Evolutionary conservation across 441 rosid species (phyloP), one percentile per base, ranked within the genome.

Genomic region (Mallotus japonicus): DNA sequence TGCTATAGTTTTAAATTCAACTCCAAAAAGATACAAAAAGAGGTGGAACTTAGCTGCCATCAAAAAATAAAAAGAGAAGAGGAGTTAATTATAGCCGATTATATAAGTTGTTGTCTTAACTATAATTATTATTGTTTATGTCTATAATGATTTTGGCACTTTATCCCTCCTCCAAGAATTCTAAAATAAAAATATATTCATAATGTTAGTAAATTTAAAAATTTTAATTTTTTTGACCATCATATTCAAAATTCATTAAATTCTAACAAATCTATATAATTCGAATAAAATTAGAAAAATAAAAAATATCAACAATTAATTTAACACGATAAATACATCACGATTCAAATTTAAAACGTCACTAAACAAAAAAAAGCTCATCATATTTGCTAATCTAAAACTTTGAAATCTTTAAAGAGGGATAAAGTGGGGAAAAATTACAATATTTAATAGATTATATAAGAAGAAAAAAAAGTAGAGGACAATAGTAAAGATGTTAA

Each of bases 391-490:
- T 28, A 2, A 28, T 28, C 32, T 28, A 28, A 28, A 28, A 44
- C 49, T 70, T 78, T 42, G 60, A 47, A 73, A 32, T 22, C 84
- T 81, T 83, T 46, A 37, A 53, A 28, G 79, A 62, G 74, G 74
- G 78, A 70, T 76, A 82, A 82, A 83, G 80, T 78, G 77, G 62
- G 69, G 11, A n/a, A 51, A 69, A 20, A n/a, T 2, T 34, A 49
- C 50, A 65, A 28, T 54, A 58, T 59, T 14, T 8, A 12, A 62
- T 58, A 11, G 2, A 57, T 20, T 28, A 14, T n/a, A 8, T 17
- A 22, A 49, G 13, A 24, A 24, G n/a, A 24, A 24, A 24, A 24
- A 15, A 17, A 78, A 16, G 67, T 10, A 55, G 72, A 64, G 54
- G 66, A 63, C 68, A 71, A 68, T 8, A 15, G 72, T 5, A 42